Conservation (phyloP, 2,329 filamentous ascomycete genomes). For the Colletotrichum gloeosporioides region DNA sequence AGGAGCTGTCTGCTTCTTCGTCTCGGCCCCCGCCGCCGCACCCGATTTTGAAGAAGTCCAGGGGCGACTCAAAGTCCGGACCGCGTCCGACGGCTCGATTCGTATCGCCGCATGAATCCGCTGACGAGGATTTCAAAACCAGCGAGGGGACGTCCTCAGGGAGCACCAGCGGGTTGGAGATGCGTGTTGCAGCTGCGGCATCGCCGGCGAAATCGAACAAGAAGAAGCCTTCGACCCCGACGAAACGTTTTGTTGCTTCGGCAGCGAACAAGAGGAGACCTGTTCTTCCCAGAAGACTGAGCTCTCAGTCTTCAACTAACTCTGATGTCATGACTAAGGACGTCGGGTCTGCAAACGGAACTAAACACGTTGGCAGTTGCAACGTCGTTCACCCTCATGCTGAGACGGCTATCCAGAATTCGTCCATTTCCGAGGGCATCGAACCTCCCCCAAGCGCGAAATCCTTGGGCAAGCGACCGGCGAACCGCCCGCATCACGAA, state of each 20-base stretch:
- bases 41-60: conserved; percentile 65
- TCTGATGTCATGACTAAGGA: conserved; percentile 40
- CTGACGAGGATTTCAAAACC: conserved; percentile 42
- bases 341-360: conserved; percentile 26
- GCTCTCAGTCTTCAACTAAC: conserved; percentile 50
- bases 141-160: conserved; percentile 44
- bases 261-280: conserved; percentile 50
- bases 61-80: conserved; percentile 57
- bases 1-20: conserved; percentile 42
- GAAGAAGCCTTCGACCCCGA: conserved; percentile 29
- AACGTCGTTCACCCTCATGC: conserved; percentile 30
- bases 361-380: conserved; percentile 27
- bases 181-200: conserved; percentile 26
- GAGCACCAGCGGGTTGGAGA: conserved; percentile 41
- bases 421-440: not conserved
- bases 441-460: conserved; percentile 41
- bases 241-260: conserved; percentile 50
- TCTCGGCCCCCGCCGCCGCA: conserved; percentile 54
- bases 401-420: conserved; percentile 24
- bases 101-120: conserved; percentile 57
- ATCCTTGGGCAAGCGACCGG: conserved; percentile 54
- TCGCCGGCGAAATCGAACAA: conserved; percentile 30
- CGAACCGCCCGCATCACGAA: conserved; percentile 1
- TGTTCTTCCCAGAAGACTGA: conserved; percentile 49
- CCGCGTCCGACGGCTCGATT: conserved; percentile 67